These are phyloP conservation scores for Phytophthora fragariae DNA, from an alignment of 352 stramenopile species.

Conservation along the genomic window DNA sequence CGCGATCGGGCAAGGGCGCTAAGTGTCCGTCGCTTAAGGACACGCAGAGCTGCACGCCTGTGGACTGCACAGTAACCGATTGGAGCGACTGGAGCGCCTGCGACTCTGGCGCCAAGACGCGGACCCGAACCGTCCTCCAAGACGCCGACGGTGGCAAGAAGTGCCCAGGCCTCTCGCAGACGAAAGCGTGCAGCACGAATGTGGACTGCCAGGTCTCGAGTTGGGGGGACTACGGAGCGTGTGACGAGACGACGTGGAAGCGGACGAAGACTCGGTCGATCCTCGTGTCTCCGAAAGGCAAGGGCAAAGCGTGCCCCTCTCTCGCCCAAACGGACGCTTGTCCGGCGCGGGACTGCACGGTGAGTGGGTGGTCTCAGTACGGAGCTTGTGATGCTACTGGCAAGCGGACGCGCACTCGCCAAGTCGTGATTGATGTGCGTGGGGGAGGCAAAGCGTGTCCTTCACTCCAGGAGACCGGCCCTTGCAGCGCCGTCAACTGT, in stretches of 20 bases:
- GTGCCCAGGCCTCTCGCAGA: constrained; percentile 48
- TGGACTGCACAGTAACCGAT: constrained; percentile 55
- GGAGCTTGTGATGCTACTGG: constrained; percentile 46
- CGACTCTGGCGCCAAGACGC: constrained; percentile 46
- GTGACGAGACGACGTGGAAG: constrained; percentile 41
- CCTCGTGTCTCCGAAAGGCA: constrained; percentile 41
- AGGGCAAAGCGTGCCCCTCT: constrained; percentile 48
- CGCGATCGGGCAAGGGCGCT: constrained; percentile 39
- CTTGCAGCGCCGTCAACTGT: constrained; percentile 62
- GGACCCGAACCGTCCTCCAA: constrained; percentile 41
- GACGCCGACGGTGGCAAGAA: constrained; percentile 46
- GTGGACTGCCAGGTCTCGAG: constrained; percentile 63
- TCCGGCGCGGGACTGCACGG: constrained; percentile 51
- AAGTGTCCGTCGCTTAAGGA: constrained; percentile 53
- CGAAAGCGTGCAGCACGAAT: constrained; percentile 34
- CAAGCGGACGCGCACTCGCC: constrained; percentile 54
- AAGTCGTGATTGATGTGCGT: constrained; percentile 29
- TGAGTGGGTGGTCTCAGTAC: constrained; percentile 62
- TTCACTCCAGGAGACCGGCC: constrained; percentile 43
- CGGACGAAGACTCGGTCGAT: constrained; percentile 47
- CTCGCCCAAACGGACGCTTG: constrained; percentile 50
- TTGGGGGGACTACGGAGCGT: constrained; percentile 52
- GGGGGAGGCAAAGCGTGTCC: constrained; percentile 57
- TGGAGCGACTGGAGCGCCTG: constrained; percentile 62
- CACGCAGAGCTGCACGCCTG: constrained; percentile 39